A percentile compares a stretch with the other conserved stretches of the same genome.
Evolutionary conservation across 2,329 filamentous ascomycete genomes (phyloP).

Genomic region (Neofusicoccum sp.): DNA sequence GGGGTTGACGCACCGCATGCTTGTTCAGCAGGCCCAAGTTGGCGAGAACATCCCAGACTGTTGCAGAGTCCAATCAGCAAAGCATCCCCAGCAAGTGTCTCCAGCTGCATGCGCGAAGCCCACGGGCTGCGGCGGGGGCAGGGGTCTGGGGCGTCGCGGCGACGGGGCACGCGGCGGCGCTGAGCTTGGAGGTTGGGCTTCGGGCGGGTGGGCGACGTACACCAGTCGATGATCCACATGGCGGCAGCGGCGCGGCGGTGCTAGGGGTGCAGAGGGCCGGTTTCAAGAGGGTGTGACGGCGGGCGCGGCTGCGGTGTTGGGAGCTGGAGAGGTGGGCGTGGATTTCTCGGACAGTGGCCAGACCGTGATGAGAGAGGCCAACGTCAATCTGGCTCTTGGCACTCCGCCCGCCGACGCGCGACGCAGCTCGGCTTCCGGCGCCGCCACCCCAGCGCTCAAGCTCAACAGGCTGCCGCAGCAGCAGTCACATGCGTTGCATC

Average conservation of each 20-base stretch:
- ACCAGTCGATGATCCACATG: constrained; percentile 97
- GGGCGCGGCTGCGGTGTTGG: constrained; percentile 5
- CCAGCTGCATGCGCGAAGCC: not conserved
- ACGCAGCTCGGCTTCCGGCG: not conserved
- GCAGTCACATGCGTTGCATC: not conserved
- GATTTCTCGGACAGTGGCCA: constrained; percentile 12
- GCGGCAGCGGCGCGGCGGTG: constrained; percentile 27
- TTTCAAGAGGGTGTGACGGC: not conserved
- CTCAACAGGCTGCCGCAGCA: not conserved
- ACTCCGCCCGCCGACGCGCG: constrained; percentile 7
- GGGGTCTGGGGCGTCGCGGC: not conserved
- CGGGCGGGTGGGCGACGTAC: constrained; percentile 4
- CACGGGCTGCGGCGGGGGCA: not conserved
- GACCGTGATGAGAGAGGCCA: constrained; percentile 15
- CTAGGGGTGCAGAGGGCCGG: not conserved
- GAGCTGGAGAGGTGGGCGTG: not conserved
- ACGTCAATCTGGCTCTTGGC: constrained; percentile 20
- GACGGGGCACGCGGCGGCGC: constrained; percentile 12
- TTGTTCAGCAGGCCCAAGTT: constrained; percentile 88
- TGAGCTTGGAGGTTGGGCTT: not conserved
- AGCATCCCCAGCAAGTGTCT: not conserved
- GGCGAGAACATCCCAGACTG: constrained; percentile 86
- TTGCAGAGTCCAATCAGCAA: constrained; percentile 20
- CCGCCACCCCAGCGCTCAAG: not conserved
- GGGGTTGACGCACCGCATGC: constrained; percentile 57